A percentile compares a stretch with the other conserved stretches of the same genome.
Conservation (phyloP, 352 stramenopile species). For the Blastocystis sp. region DNA sequence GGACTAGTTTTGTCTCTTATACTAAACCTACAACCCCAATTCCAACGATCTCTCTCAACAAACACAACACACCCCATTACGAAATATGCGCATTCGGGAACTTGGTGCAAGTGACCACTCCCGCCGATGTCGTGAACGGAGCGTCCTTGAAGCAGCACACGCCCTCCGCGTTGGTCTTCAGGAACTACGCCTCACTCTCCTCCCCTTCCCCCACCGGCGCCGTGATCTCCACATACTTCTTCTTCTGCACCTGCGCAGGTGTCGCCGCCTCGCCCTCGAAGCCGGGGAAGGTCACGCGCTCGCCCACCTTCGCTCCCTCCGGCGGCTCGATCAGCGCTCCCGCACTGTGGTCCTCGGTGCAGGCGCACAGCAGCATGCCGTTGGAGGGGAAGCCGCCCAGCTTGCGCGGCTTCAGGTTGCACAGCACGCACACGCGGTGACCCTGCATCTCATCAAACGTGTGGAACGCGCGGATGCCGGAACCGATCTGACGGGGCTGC, state of each 20-base stretch:
- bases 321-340: slow-evolving; percentile 74
- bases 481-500: slow-evolving; percentile 70
- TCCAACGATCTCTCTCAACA: not conserved
- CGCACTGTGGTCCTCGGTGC: slow-evolving; percentile 61
- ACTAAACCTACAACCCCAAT: too few species aligned
- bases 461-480: slow-evolving; percentile 59
- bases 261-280: slow-evolving; percentile 53
- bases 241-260: slow-evolving; percentile 56
- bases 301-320: slow-evolving; percentile 64
- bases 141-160: slow-evolving; percentile 55
- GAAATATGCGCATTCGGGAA: slow-evolving; percentile 49
- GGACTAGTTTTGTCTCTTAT: too few species aligned
- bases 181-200: slow-evolving; percentile 27
- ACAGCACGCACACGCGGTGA: slow-evolving; percentile 73
- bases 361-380: slow-evolving; percentile 79
- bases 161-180: slow-evolving; percentile 57
- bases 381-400: slow-evolving; percentile 78
- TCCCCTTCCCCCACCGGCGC: not conserved
- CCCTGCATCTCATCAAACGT: slow-evolving; percentile 61
- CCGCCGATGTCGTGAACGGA: slow-evolving; percentile 51
- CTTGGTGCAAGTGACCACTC: slow-evolving; percentile 39
- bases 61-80: not conserved
- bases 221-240: slow-evolving; percentile 52
- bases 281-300: slow-evolving; percentile 58
- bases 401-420: slow-evolving; percentile 79